Evolutionary conservation across 768 basidiomycete genomes (phyloP), one percentile per base, ranked within the genome.

Genomic region (Calocera cornea): DNA sequence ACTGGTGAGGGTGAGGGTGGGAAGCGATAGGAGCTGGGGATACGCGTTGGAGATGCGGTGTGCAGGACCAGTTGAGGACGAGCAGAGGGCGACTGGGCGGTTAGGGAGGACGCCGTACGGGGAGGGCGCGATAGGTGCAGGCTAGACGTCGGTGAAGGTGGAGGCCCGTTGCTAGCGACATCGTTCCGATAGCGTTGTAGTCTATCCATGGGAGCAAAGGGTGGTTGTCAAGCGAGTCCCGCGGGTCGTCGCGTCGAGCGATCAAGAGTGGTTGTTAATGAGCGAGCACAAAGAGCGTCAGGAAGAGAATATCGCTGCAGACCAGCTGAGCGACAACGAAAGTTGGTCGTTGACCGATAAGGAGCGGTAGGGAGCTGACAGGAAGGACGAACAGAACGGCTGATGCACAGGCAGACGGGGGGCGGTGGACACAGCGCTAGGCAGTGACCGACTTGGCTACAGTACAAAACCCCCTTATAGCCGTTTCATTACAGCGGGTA

Each of bases 321-420:
- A 60, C 54, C 54, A 60, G 54, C 54, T 60, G 54, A 33, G 54
- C 54, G 54, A 60, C 54, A 33, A 60, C 31, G 27, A 60, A 47
- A 41, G 49, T 2, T 60, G 54, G 54, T 60, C 24, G 54, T 60
- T 60, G 54, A 60, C 54, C 54, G 31, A 16, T 16, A 60, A 60
- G 31, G 54, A 60, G 31, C 24, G 54, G 22, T 60, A 33, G 54
- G 24, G 31, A 14, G 54, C 54, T 60, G 54, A 60, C 11, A 5
- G 27, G 54, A 60, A 5, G 44, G 24, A 47, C 19, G 44, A 47
- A 31, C 24, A 27, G 24, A 19, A 27, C 31, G 54, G 27, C 14
- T 16, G 54, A 60, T 60, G 54, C 31, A 33, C 24, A 33, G 54
- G 31, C 54, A 29, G 54, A 24, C 27, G 31, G 54, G 14, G 54